phyloP scores from a whole-genome alignment of 1,284 basidiomycete species.

The Puccinia triticina region DNA sequence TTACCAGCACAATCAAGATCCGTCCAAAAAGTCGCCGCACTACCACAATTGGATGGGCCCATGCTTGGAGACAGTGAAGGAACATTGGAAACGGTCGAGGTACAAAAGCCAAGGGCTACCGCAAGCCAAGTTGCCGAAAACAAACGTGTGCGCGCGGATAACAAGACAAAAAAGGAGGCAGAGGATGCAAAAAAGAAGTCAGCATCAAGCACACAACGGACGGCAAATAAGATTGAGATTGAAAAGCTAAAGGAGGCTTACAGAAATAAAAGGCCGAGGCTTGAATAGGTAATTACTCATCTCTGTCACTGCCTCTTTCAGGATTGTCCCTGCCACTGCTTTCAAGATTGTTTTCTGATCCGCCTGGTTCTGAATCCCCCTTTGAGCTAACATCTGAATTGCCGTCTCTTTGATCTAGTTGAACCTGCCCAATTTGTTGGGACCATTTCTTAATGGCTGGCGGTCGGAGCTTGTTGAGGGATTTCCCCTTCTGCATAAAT shows the following conservation, averaged over 20 bases:
- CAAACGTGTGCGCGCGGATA: background rate
- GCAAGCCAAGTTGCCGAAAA: background rate
- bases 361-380: background rate
- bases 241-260: background rate
- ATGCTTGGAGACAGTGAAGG: background rate
- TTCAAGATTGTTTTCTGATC: background rate
- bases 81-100: background rate
- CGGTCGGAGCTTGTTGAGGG: background rate
- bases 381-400: background rate
- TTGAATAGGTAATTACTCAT: background rate
- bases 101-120: background rate
- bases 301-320: background rate
- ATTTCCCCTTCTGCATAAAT: background rate
- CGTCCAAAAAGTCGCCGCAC: no score
- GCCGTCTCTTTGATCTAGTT: background rate
- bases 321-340: background rate
- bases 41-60: background rate
- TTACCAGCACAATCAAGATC: background rate
- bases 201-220: background rate
- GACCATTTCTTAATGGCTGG: background rate
- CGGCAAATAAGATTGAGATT: background rate
- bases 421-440: background rate
- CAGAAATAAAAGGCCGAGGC: background rate
- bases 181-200: background rate
- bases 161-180: background rate